Conservation (phyloP, 2,329 filamentous ascomycete species). For the Acephala macrosclerotiorum region DNA sequence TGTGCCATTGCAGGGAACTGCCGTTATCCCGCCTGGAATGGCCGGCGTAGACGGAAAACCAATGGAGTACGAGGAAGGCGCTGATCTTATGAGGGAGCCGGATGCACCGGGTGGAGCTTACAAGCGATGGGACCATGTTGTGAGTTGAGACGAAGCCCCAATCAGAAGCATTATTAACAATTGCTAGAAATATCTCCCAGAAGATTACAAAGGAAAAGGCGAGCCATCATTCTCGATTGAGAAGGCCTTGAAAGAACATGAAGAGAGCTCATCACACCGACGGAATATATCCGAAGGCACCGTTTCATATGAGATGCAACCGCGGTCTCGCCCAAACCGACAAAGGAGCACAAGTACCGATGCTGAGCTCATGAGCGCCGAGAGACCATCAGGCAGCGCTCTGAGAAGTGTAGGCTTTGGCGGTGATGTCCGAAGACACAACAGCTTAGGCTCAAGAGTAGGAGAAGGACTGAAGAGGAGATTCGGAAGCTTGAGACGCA, state of each 20-base stretch:
- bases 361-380: slow-evolving; percentile 8
- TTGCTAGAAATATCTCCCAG: slow-evolving; percentile 69
- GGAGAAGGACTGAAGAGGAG: slow-evolving; percentile 60
- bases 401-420: slow-evolving; percentile 28
- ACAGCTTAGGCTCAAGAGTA: slow-evolving; percentile 51
- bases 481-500: slow-evolving; percentile 59
- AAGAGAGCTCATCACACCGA: slow-evolving; percentile 46
- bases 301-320: slow-evolving; percentile 58
- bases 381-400: slow-evolving; percentile 16
- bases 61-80: slow-evolving; percentile 85
- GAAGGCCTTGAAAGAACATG: slow-evolving; percentile 68
- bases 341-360: slow-evolving; percentile 53
- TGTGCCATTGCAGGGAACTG: slow-evolving; percentile 82
- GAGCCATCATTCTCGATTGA: slow-evolving; percentile 79
- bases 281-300: slow-evolving; percentile 39
- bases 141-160: slow-evolving; percentile 54
- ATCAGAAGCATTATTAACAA: slow-evolving; percentile 14
- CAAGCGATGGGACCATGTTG: slow-evolving; percentile 75
- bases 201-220: slow-evolving; percentile 84
- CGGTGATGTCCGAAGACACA: slow-evolving; percentile 35
- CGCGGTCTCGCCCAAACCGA: slow-evolving; percentile 44
- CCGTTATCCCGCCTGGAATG: slow-evolving; percentile 76
- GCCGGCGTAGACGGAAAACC: slow-evolving; percentile 71
- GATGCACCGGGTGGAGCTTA: slow-evolving; percentile 77
- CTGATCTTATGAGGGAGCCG: slow-evolving; percentile 80